Conservation (phyloP, 2,329 filamentous ascomycete genomes). For the Cryphonectria nitschkei region DNA sequence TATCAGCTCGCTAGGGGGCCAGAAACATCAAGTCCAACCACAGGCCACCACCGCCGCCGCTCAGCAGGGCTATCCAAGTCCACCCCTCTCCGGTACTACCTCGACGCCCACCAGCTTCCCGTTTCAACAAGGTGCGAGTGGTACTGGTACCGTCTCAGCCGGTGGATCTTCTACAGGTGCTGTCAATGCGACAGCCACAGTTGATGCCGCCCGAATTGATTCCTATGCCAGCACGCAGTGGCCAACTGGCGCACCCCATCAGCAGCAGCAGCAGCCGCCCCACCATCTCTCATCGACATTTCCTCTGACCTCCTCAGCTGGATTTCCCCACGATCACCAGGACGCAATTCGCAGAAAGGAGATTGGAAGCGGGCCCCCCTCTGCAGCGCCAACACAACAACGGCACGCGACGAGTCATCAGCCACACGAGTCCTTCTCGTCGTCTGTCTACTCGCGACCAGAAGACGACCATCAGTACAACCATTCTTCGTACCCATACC, state of each 20-base stretch:
- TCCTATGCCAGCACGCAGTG: background rate
- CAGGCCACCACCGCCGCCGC: slow-evolving; percentile 19
- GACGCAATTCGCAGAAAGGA: slow-evolving; percentile 28
- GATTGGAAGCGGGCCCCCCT: slow-evolving; percentile 17
- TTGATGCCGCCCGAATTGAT: slow-evolving; percentile 8
- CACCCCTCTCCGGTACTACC: slow-evolving; percentile 40
- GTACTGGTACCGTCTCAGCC: background rate
- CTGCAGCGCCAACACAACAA: slow-evolving; percentile 15
- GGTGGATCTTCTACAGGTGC: background rate
- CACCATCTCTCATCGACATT: background rate
- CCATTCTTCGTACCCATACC: slow-evolving; percentile 31
- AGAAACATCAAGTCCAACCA: slow-evolving; percentile 12
- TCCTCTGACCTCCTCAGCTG: slow-evolving; percentile 19
- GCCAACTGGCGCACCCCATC: background rate
- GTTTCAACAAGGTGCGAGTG: background rate
- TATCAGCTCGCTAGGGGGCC: slow-evolving; percentile 32
- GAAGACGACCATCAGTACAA: slow-evolving; percentile 24
- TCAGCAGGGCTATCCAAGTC: slow-evolving; percentile 42
- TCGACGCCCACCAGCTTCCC: background rate
- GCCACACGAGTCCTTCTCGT: slow-evolving; percentile 39
- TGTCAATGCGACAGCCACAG: background rate
- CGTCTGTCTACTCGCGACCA: slow-evolving; percentile 38
- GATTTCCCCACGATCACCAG: background rate
- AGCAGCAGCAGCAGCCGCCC: slow-evolving; percentile 7
- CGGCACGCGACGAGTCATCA: slow-evolving; percentile 30